phyloP scores from a whole-genome alignment of 805 yeast genomes.

The Ogataea paradorogensis region DNA sequence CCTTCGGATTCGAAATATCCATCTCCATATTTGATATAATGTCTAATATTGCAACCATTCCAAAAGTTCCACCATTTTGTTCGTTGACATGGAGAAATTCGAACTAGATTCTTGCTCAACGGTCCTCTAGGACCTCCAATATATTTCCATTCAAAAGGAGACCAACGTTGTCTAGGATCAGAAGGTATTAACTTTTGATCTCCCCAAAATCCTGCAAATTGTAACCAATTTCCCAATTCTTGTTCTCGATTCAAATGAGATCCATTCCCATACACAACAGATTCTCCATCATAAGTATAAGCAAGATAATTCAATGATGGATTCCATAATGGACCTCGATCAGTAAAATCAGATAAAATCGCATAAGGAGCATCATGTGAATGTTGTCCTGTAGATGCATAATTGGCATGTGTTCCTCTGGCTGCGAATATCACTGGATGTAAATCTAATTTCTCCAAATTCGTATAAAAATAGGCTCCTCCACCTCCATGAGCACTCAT shows the following conservation, averaged over 20 bases:
- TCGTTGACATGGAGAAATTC: slow-evolving; percentile 76
- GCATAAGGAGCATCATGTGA: slow-evolving; percentile 93
- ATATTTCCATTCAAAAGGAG: slow-evolving; percentile 84
- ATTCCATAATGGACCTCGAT: slow-evolving; percentile 94
- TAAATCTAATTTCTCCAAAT: slow-evolving; percentile 59
- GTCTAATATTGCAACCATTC: slow-evolving; percentile 76
- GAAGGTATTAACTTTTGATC: slow-evolving; percentile 60
- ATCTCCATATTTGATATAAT: slow-evolving; percentile 72
- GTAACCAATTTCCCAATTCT: slow-evolving; percentile 71
- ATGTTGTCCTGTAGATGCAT: slow-evolving; percentile 93
- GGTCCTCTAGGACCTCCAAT: slow-evolving; percentile 96
- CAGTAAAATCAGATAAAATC: slow-evolving; percentile 89
- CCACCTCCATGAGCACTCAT: slow-evolving; percentile 99
- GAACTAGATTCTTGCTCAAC: slow-evolving; percentile 64
- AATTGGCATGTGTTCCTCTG: slow-evolving; percentile 96
- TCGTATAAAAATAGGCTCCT: slow-evolving; percentile 76
- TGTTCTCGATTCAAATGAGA: slow-evolving; percentile 51
- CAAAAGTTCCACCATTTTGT: slow-evolving; percentile 92
- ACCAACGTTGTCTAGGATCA: slow-evolving; percentile 83
- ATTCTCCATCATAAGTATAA: slow-evolving; percentile 69
- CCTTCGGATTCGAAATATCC: slow-evolving; percentile 84
- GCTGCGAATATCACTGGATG: slow-evolving; percentile 86
- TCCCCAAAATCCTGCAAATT: slow-evolving; percentile 87
- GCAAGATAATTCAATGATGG: slow-evolving; percentile 80
- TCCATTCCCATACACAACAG: slow-evolving; percentile 45